phyloP scores from a whole-genome alignment of 2,329 filamentous ascomycete genomes.

The Aspergillus sp. region DNA sequence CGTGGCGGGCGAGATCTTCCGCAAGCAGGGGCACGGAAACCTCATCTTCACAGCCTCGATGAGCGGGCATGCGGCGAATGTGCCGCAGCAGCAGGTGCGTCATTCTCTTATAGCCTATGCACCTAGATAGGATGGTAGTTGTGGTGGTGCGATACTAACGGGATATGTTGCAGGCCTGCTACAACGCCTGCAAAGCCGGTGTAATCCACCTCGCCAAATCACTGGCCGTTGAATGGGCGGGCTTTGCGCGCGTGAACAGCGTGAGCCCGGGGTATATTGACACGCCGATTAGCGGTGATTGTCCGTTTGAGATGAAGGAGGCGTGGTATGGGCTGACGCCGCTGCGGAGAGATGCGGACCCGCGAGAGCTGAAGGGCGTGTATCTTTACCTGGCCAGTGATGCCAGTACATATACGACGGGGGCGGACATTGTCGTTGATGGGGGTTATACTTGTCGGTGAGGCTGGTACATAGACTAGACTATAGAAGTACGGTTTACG shows the following conservation, averaged over 20 bases:
- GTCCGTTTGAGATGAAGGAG: slow-evolving; percentile 64
- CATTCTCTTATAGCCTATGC: background rate
- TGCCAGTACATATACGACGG: slow-evolving; percentile 82
- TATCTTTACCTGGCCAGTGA: slow-evolving; percentile 81
- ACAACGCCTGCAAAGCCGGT: slow-evolving; percentile 66
- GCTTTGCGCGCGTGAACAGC: slow-evolving; percentile 70
- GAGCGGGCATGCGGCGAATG: slow-evolving; percentile 74
- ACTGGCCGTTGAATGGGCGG: slow-evolving; percentile 74
- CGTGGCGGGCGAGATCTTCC: slow-evolving; percentile 68
- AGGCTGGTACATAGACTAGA: background rate
- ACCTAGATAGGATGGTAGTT: background rate
- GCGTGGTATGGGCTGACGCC: slow-evolving; percentile 78
- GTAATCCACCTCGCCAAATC: slow-evolving; percentile 59
- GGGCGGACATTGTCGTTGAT: slow-evolving; percentile 71
- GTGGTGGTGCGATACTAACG: no score
- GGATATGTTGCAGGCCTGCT: slow-evolving; percentile 58
- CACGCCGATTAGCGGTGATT: slow-evolving; percentile 69
- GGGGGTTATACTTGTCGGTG: slow-evolving; percentile 59
- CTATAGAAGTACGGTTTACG: no score
- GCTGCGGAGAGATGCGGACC: slow-evolving; percentile 71
- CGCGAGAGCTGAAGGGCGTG: slow-evolving; percentile 78
- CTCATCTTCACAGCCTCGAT: slow-evolving; percentile 79
- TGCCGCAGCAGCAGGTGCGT: slow-evolving; percentile 59
- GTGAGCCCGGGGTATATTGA: slow-evolving; percentile 76
- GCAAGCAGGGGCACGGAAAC: slow-evolving; percentile 65